Base-by-base conservation (phyloP, 257 asterid species). In the Agastache rugosa region DNA sequence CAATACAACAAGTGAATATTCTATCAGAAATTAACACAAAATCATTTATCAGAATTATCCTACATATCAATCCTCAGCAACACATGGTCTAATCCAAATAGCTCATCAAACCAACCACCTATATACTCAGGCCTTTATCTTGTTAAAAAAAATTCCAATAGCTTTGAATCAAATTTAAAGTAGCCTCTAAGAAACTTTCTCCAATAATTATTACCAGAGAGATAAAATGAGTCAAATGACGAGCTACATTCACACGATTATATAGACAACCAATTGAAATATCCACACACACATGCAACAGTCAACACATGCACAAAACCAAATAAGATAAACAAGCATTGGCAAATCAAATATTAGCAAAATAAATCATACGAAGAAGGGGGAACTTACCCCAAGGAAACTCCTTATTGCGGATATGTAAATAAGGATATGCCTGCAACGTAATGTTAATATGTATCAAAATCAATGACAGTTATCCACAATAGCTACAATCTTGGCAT, bases 381-480 rank as follows among this genome's bases (percentile, higher is more conserved):
- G 4, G 0, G 8, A 56, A 64, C 75, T 69, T 84, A 88, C 97
- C 96, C 97, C 95, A 91, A 42, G 96, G 97, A 74, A 89, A 91
- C 83, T 91, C 97, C 88, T 91, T 89, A 79, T 83, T 91, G 56
- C 96, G 96, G 80, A 88, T 84, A 82, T 84, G 96, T 81, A 89
- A 60, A 80, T 91, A 91, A 2, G 90, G 79, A 67, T 88, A 89
- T 23, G 96, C 60, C 97, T 91, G 91, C 85, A 82, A 34, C 35
- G 6, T 51, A 73, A 17, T 59, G 39, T 67, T 6, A 51, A 8
- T 53, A 11, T 5, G 59, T 34, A 42, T 78, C 65, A 78, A 67
- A 53, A 45, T 42, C 59, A 59, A 50, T n/a, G 55, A 15, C 55
- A 19, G 25, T 41, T 53, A 60, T 69, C 72, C 27, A 31, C 8